Evolutionary conservation across 805 yeast genomes (phyloP).

Genomic region (Wickerhamiella domercqiae): DNA sequence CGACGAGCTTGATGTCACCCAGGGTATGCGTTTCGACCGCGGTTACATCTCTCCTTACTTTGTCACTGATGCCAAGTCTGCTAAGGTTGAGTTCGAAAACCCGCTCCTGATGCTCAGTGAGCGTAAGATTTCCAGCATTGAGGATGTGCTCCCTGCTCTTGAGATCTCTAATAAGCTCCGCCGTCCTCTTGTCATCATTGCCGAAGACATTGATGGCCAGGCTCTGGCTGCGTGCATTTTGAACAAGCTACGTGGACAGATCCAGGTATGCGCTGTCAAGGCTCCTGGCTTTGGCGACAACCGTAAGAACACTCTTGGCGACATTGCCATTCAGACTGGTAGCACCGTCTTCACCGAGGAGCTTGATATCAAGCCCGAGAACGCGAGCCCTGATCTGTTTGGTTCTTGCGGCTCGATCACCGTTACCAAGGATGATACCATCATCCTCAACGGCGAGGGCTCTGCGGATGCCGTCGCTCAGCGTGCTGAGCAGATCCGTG

Average conservation of each 20-base stretch:
- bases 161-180: conserved; percentile 86
- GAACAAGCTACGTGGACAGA: conserved; percentile 96
- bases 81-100: conserved; percentile 89
- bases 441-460: conserved; percentile 86
- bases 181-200: conserved; percentile 82
- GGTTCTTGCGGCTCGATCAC: conserved; percentile 88
- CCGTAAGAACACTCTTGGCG: conserved; percentile 91
- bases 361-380: conserved; percentile 87
- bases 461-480: conserved; percentile 60
- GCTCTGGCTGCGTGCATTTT: conserved; percentile 95
- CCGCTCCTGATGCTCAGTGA: conserved; percentile 80
- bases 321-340: conserved; percentile 86
- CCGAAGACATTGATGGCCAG: conserved; percentile 96
- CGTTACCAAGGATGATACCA: conserved; percentile 90
- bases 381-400: conserved; percentile 75
- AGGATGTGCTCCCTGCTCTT: conserved; percentile 82
- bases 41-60: conserved; percentile 95
- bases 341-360: conserved; percentile 84
- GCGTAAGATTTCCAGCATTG: conserved; percentile 81
- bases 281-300: conserved; percentile 99
- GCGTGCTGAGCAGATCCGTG: conserved; percentile 89
- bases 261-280: conserved; percentile 91
- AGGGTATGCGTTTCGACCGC: conserved; percentile 97
- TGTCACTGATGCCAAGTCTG: conserved; percentile 79
- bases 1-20: conserved; percentile 91